Evolutionary conservation across 495 filamentous ascomycete genomes (phyloP).

Genomic region (Penicillium malachiteum): DNA sequence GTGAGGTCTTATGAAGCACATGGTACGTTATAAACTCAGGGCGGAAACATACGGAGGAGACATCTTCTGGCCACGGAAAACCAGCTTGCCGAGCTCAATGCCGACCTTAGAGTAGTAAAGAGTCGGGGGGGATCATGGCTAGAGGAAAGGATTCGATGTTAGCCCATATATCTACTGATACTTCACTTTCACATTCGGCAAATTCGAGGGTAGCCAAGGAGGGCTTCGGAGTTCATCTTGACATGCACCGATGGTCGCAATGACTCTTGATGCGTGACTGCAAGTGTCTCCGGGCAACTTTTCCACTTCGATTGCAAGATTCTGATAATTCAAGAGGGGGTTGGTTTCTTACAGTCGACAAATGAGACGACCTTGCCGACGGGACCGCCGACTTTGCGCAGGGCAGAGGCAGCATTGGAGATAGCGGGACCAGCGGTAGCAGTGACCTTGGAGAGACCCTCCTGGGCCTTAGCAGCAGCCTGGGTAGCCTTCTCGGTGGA

Average conservation of each 20-base stretch:
- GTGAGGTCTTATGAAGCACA: background rate
- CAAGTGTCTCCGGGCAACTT: background rate
- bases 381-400: slow-evolving; percentile 79
- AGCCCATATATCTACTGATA: slow-evolving; percentile 19
- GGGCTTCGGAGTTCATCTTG: slow-evolving; percentile 1
- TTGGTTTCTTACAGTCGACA: slow-evolving; percentile 73
- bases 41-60: slow-evolving; percentile 75
- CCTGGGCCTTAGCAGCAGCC: slow-evolving; percentile 70
- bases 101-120: slow-evolving; percentile 90
- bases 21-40: background rate
- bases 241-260: background rate
- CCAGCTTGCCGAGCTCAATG: slow-evolving; percentile 79
- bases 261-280: background rate
- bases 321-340: background rate
- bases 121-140: slow-evolving; percentile 83
- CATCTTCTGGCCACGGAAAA: slow-evolving; percentile 90
- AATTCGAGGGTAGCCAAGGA: slow-evolving; percentile 25
- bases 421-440: slow-evolving; percentile 77
- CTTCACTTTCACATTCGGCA: slow-evolving; percentile 3
- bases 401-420: slow-evolving; percentile 63
- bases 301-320: slow-evolving; percentile 1
- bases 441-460: slow-evolving; percentile 82
- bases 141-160: slow-evolving; percentile 18
- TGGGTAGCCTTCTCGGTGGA: slow-evolving; percentile 71
- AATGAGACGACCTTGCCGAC: slow-evolving; percentile 78